Percentiles rank a stretch among this genome's conserved stretches.
Conservation (phyloP, 306 rosid species). For the Ziziphus jujuba region DNA sequence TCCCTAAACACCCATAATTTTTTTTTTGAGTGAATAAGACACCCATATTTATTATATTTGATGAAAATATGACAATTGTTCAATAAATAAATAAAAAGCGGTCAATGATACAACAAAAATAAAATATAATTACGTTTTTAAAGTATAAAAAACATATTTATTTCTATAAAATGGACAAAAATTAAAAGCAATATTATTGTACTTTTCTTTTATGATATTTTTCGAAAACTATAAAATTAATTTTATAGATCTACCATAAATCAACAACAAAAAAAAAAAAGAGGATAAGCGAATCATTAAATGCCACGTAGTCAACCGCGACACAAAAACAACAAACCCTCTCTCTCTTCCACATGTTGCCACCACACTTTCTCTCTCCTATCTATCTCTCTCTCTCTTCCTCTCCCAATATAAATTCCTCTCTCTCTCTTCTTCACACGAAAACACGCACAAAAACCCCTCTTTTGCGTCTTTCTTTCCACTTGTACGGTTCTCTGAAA, state of each 20-base stretch:
- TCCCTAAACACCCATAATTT: no score
- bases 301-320: constrained; percentile 22
- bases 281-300: constrained; percentile 5
- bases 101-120: no score
- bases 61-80: no score
- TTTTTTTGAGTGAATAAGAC: no score
- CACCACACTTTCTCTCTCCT: constrained; percentile 27
- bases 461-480: not conserved
- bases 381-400: constrained; percentile 32
- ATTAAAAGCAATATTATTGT: no score
- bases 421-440: not conserved
- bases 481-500: constrained; percentile 17
- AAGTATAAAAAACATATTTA: no score
- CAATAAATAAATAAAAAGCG: no score
- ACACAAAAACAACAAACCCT: not conserved
- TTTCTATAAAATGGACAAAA: no score
- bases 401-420: constrained; percentile 25
- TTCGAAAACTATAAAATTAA: no score
- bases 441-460: not conserved
- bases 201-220: no score
- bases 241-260: not conserved
- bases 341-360: constrained; percentile 25
- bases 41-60: no score
- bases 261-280: constrained; percentile 27
- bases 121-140: no score